Evolutionary conservation across 169 alveolate species (phyloP).

Genomic region (Plasmodium vivax): DNA sequence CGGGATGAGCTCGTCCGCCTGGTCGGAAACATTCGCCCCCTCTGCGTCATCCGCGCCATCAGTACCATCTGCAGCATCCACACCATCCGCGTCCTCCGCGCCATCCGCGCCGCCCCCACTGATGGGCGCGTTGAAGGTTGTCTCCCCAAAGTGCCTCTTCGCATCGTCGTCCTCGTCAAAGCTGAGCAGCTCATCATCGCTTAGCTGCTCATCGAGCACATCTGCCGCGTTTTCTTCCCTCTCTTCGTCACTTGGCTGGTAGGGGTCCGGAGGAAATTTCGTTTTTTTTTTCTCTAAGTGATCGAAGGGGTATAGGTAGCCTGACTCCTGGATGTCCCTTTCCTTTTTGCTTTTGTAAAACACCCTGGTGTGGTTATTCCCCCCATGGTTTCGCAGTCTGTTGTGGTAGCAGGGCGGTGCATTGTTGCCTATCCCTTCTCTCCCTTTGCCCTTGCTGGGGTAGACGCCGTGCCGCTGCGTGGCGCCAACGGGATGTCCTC

Average conservation of each 20-base stretch:
- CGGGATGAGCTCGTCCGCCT: neutral
- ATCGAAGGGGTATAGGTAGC: conserved; percentile 67
- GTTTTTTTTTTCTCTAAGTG: conserved; percentile 68
- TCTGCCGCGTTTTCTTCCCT: conserved; percentile 1
- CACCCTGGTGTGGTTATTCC: neutral
- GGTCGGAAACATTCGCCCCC: neutral
- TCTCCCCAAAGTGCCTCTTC: conserved; percentile 41
- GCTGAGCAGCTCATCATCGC: conserved; percentile 26
- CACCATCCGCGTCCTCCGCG: neutral
- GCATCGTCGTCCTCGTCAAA: conserved; percentile 72
- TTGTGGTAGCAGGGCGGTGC: neutral
- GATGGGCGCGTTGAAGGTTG: conserved; percentile 28
- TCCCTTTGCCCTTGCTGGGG: neutral
- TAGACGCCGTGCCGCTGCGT: neutral
- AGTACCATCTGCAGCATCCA: neutral
- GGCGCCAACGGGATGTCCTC: neutral
- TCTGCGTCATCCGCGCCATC: neutral
- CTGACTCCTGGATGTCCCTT: conserved; percentile 58
- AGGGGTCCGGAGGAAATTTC: conserved; percentile 73
- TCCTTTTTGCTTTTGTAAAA: conserved; percentile 61
- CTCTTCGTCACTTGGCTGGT: conserved; percentile 46
- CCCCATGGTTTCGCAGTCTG: neutral
- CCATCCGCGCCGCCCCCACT: neutral
- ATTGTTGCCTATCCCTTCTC: neutral
- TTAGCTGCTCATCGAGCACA: neutral